These are phyloP conservation scores for Globisporangium apiculatum DNA, from an alignment of 352 stramenopile species.

Conservation along the genomic window DNA sequence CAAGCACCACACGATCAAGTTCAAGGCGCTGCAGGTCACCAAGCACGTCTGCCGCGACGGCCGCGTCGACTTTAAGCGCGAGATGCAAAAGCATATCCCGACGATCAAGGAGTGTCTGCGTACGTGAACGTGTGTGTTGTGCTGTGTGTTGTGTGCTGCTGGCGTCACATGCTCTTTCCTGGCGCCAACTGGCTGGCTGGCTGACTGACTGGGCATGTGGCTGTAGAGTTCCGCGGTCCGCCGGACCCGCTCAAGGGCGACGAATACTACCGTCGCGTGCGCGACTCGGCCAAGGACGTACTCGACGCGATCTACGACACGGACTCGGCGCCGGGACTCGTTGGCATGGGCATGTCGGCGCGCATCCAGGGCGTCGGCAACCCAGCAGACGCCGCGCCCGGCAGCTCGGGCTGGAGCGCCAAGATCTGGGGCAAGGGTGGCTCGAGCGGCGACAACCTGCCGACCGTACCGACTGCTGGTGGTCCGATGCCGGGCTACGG, in stretches of 20 bases:
- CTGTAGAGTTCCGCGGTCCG: constrained; percentile 82
- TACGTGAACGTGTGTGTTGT: constrained; percentile 22
- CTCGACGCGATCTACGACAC: constrained; percentile 94
- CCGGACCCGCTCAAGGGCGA: constrained; percentile 93
- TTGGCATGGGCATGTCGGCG: constrained; percentile 72
- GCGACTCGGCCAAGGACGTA: constrained; percentile 91
- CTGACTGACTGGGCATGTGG: neutral
- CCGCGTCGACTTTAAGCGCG: constrained; percentile 86
- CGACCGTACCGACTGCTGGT: constrained; percentile 42
- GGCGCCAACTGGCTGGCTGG: neutral
- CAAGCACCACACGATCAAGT: constrained; percentile 94
- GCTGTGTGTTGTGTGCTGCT: too few species aligned
- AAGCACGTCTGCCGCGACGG: constrained; percentile 90
- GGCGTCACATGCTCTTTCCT: too few species aligned
- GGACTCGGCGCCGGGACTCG: constrained; percentile 52
- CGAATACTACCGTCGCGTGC: constrained; percentile 90
- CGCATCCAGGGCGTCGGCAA: constrained; percentile 78
- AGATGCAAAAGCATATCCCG: constrained; percentile 88
- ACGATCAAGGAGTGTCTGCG: constrained; percentile 91
- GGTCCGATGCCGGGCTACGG: constrained; percentile 38
- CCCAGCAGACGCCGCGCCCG: constrained; percentile 31
- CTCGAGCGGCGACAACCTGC: constrained; percentile 55
- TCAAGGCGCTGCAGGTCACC: constrained; percentile 91
- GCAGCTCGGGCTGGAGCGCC: constrained; percentile 54
- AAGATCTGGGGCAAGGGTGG: constrained; percentile 59